A percentile compares a stretch with the other conserved stretches of the same genome.
Evolutionary conservation across 306 rosid genomes (phyloP).

Genomic region (Fragaria vesca): DNA sequence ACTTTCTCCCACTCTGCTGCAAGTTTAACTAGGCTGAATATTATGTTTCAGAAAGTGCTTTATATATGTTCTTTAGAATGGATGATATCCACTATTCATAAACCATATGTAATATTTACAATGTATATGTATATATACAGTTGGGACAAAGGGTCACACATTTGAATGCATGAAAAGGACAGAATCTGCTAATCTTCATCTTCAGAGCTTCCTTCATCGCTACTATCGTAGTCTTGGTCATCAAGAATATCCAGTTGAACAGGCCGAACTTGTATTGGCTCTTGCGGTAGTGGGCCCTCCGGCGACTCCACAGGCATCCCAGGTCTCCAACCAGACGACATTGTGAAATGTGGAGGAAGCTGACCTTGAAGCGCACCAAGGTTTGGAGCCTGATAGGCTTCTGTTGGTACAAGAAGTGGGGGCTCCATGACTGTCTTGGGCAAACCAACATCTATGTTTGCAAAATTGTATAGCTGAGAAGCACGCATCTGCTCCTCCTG

Average conservation of each 20-base stretch:
- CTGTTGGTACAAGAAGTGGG: slow-evolving; percentile 36
- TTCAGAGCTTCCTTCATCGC: slow-evolving; percentile 80
- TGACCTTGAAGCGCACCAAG: slow-evolving; percentile 34
- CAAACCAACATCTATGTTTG: slow-evolving; percentile 83
- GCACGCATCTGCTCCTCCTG: slow-evolving; percentile 98
- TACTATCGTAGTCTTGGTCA: slow-evolving; percentile 46
- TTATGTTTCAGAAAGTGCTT: too few relatives aligned
- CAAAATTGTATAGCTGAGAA: slow-evolving; percentile 79
- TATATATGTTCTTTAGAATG: too few relatives aligned
- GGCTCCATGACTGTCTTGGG: slow-evolving; percentile 70
- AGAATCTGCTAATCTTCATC: slow-evolving; percentile 45
- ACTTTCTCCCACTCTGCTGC: too few relatives aligned
- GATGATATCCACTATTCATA: too few relatives aligned
- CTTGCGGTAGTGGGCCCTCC: slow-evolving; percentile 39
- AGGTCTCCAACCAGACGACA: slow-evolving; percentile 95
- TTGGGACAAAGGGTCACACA: not conserved
- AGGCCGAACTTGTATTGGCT: slow-evolving; percentile 78
- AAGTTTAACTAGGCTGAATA: too few relatives aligned
- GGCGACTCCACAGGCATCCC: slow-evolving; percentile 92
- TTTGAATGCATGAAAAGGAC: not conserved
- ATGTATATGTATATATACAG: too few relatives aligned
- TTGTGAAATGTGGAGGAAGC: slow-evolving; percentile 51
- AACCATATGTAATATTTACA: too few relatives aligned
- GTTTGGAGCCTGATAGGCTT: slow-evolving; percentile 50
- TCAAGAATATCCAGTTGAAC: slow-evolving; percentile 85